These are phyloP conservation scores for Botrytis medusae DNA, from an alignment of 2,329 filamentous ascomycete species.

Conservation along the genomic window DNA sequence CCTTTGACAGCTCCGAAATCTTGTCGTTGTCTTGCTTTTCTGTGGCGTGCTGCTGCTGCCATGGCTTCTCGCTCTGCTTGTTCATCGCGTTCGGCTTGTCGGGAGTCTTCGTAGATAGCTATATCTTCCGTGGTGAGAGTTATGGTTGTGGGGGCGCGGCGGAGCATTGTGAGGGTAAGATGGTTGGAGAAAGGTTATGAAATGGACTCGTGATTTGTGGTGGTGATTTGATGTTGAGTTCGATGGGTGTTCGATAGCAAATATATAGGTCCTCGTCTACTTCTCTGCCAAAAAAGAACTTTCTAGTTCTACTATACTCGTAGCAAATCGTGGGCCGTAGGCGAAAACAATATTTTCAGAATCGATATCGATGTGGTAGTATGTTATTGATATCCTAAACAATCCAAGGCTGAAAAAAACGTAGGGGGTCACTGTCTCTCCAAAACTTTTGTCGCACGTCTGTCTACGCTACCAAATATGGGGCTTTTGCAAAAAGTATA, in stretches of 20 bases:
- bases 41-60: background rate
- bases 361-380: background rate
- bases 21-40: constrained; percentile 1
- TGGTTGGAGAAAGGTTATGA: background rate
- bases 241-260: background rate
- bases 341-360: background rate
- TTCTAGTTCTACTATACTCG: background rate
- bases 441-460: background rate
- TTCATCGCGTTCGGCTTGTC: constrained; percentile 36
- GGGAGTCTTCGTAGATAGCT: constrained; percentile 64
- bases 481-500: background rate
- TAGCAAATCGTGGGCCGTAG: background rate
- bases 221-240: background rate
- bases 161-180: constrained; percentile 54
- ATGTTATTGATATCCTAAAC: background rate
- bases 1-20: background rate
- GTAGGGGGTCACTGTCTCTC: background rate
- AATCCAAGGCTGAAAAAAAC: background rate
- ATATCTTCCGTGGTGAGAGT: constrained; percentile 69
- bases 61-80: constrained; percentile 23
- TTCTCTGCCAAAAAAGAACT: background rate
- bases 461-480: background rate
- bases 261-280: background rate
- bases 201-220: background rate
- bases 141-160: constrained; percentile 66